Base-by-base conservation (phyloP, 371 early-diverging fungal species). In the Mucor plumbeus region DNA sequence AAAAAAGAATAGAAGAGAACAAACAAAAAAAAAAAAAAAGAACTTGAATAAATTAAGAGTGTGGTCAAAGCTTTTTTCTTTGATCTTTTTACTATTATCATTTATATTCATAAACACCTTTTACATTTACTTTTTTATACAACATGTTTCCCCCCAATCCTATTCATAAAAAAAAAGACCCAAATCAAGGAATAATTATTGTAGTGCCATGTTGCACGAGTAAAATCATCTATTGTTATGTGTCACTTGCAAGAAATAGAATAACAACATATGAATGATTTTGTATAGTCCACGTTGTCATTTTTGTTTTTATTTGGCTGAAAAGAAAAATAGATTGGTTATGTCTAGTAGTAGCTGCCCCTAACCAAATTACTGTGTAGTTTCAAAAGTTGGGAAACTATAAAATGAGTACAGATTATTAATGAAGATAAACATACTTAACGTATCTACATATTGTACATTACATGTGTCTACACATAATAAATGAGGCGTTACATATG, bases 271-370 rank as follows among this genome's bases (percentile, higher is more conserved):
- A 39, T 58, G 26, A 58, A 40, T 21, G 59, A 39, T 58, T 58
- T 58, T 36, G 0, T 36, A 38, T 58, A 13, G 59, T 39, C 59
- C 59, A 58, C 59, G 59, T 58, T 58, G 59, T 19, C 59, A 58
- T 38, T 58, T 58, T 14, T n/a, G 19, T 41, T 41, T 21, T 59
- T 26, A 21, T n/a, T 47, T 19, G 19, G 47, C 47, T 19, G 19
- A 7, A n/a, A 15, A 40, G 13, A 40, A 9, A 14, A 17, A 44
- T n/a, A 47, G 21, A 47, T 26, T 26, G 26, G 26, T 26, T 26
- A 26, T 26, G 26, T 26, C 26, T 26, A 26, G 26, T 26, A 26
- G 26, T 26, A 4, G 47, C 8, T 19, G n/a, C 17, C 47, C 19
- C 19, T 7, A 47, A 47, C 7, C 9, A 47, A 7, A 19, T 7